Conservation (phyloP, 2,329 filamentous ascomycete genomes). For the Lasiodiplodia theobromae region DNA sequence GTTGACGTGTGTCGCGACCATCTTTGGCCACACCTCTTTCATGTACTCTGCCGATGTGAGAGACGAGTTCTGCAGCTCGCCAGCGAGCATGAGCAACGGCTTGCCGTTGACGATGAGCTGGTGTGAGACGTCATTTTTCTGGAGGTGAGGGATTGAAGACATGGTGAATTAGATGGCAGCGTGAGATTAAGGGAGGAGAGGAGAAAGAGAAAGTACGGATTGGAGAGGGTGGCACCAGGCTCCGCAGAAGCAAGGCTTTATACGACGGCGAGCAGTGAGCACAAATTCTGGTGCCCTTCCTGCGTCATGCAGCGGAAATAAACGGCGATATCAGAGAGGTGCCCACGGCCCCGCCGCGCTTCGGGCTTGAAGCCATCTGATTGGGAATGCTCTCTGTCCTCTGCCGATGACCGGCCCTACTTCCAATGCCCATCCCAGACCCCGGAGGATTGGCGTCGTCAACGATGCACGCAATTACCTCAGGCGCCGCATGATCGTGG, state of each 20-base stretch:
- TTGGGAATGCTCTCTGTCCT: not conserved
- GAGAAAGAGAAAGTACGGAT: conserved; percentile 13
- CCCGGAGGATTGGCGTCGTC: not conserved
- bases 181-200: not conserved
- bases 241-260: not conserved
- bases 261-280: not conserved
- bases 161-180: not conserved
- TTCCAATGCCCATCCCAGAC: not conserved
- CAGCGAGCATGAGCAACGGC: conserved; percentile 55
- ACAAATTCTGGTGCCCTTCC: not conserved
- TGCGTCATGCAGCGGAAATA: conserved; percentile 28
- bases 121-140: conserved; percentile 36
- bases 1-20: conserved; percentile 52
- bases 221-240: not conserved
- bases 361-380: conserved; percentile 1
- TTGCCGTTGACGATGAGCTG: conserved; percentile 55
- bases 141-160: conserved; percentile 36
- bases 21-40: conserved; percentile 53
- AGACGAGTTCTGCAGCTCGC: conserved; percentile 58
- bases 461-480: not conserved
- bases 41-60: conserved; percentile 55
- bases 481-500: conserved; percentile 3
- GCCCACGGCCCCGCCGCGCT: not conserved
- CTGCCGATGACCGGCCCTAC: not conserved
- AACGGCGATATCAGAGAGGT: conserved; percentile 29